These are phyloP conservation scores for Parasitella parasitica DNA, from an alignment of 371 early-diverging fungal genomes.

Conservation along the genomic window DNA sequence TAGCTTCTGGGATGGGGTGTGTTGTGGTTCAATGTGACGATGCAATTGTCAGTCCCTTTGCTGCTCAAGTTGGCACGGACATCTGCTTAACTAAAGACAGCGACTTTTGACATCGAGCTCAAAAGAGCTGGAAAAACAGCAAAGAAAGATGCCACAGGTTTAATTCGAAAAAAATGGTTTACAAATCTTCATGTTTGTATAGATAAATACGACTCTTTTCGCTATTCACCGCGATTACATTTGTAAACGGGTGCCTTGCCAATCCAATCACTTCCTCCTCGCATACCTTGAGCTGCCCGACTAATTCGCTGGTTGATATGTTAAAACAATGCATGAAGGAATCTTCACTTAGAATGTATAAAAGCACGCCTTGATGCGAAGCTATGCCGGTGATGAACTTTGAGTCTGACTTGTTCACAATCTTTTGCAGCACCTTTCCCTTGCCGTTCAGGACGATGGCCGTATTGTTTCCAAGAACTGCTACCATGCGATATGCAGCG, in stretches of 20 bases:
- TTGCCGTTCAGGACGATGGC: slow-evolving; percentile 61
- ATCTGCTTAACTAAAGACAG: too few relatives aligned
- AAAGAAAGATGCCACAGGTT: too few relatives aligned
- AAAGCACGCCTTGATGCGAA: slow-evolving; percentile 74
- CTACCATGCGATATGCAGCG: slow-evolving; percentile 55
- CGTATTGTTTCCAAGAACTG: slow-evolving; percentile 67
- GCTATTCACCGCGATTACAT: slow-evolving; percentile 67
- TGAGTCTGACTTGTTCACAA: slow-evolving; percentile 35
- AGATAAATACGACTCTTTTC: slow-evolving; percentile 67
- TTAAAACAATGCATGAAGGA: slow-evolving; percentile 62
- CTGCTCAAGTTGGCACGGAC: too few relatives aligned
- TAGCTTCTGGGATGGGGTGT: slow-evolving; percentile 1
- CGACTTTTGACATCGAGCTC: too few relatives aligned
- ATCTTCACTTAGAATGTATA: slow-evolving; percentile 73
- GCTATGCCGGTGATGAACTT: slow-evolving; percentile 66
- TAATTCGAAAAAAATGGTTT: too few relatives aligned
- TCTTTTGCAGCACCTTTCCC: slow-evolving; percentile 53
- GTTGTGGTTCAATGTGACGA: neutral
- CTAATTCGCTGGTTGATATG: slow-evolving; percentile 46
- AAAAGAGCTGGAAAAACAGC: too few relatives aligned
- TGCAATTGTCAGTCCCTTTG: neutral
- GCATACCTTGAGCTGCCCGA: slow-evolving; percentile 33
- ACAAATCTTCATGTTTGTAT: slow-evolving; percentile 43
- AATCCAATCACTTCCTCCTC: slow-evolving; percentile 73
- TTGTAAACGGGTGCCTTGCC: slow-evolving; percentile 74